Evolutionary conservation across 2,329 filamentous ascomycete species (phyloP).

Genomic region (Aspergillus alliaceus): DNA sequence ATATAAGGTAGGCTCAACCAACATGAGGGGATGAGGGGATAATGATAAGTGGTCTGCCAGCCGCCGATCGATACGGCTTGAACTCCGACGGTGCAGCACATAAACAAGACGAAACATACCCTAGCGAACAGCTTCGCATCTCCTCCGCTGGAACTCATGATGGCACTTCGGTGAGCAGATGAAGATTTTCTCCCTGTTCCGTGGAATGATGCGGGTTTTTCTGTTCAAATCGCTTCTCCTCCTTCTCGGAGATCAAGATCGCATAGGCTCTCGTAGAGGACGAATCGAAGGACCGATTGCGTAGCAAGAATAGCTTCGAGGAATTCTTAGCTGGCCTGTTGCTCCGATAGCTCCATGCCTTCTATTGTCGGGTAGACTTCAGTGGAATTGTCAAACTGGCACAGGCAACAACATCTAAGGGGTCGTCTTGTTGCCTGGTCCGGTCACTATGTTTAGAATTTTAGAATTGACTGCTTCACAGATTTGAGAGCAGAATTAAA

Average conservation of each 20-base stretch:
- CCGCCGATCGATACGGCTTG: background rate
- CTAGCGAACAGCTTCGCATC: conserved; percentile 99
- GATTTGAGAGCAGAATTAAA: background rate
- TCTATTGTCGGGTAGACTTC: background rate
- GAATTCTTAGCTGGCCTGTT: conserved; percentile 22
- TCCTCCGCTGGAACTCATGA: conserved; percentile 71
- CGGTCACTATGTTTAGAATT: background rate
- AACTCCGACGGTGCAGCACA: conserved; percentile 16
- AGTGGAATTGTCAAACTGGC: background rate
- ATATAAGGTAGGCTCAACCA: background rate
- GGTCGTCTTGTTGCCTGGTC: background rate
- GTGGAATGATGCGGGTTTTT: conserved; percentile 6
- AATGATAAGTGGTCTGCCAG: background rate
- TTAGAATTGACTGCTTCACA: background rate
- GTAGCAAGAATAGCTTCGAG: conserved; percentile 12
- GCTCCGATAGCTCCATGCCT: conserved; percentile 23
- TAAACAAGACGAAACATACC: conserved; percentile 59
- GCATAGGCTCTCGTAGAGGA: conserved; percentile 3
- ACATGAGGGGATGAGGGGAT: conserved; percentile 11
- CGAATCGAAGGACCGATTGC: background rate
- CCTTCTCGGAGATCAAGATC: background rate
- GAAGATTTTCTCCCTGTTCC: background rate
- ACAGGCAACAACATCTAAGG: background rate
- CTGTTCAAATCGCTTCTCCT: background rate
- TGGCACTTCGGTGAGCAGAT: conserved; percentile 20